Conservation (phyloP, 106 monocot genomes). For the Apostasia shenzhenica region DNA sequence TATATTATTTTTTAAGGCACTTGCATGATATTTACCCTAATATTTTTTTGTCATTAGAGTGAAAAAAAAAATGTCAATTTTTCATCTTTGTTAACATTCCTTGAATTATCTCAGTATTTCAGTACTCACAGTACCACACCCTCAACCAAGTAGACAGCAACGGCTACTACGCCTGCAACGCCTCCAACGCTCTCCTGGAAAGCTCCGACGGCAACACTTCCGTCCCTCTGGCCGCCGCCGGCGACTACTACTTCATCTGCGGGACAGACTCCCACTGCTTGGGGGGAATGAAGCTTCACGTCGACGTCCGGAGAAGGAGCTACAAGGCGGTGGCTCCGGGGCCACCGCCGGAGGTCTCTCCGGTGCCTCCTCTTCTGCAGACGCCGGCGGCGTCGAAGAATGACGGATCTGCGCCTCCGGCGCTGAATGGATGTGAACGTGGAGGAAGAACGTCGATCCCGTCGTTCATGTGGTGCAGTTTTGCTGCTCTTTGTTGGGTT, state of each 20-base stretch:
- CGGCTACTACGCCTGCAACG: constrained; percentile 30
- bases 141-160: constrained; percentile 26
- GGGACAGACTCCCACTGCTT: constrained; percentile 18
- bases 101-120: constrained; percentile 1
- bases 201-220: constrained; percentile 24
- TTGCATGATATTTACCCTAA: too few species aligned
- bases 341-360: not conserved
- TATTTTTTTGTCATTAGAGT: too few species aligned
- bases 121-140: constrained; percentile 23
- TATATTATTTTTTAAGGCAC: too few species aligned
- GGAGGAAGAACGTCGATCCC: not conserved
- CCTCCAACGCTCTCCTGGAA: constrained; percentile 7
- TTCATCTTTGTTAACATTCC: not conserved
- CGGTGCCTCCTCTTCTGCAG: not conserved
- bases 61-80: too few species aligned
- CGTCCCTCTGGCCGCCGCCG: constrained; percentile 13
- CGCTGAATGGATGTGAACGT: not conserved
- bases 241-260: constrained; percentile 35
- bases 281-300: constrained; percentile 13
- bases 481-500: not conserved
- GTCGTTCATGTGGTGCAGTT: not conserved
- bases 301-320: not conserved
- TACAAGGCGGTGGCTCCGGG: not conserved
- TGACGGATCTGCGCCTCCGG: not conserved
- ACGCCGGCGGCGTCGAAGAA: not conserved